Conservation (phyloP, 176 grass and related monocot genomes). For the sorghum (Sorghum bicolor) region Sorghum_bicolor_NCBIv3 NC_012878.2:51140501-51141000, state of each 20-base stretch:
- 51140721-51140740: constrained; percentile 21
- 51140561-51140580: constrained; percentile 26
- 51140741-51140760: neutral
- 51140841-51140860: no score
- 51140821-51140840: no score
- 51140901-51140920: no score
- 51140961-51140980: neutral
- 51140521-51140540: no score
- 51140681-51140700: neutral
- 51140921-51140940: neutral
- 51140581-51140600: neutral
- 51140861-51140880: neutral
- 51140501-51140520: no score
- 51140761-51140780: neutral
- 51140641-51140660: neutral
- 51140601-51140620: neutral
- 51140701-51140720: constrained; percentile 9
- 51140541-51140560: constrained; percentile 38
- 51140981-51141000: neutral
- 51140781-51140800: neutral
- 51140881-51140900: no score
- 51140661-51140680: neutral
- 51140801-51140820: no score
- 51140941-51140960: neutral
- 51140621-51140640: neutral